phyloP scores from a whole-genome alignment of 2,329 filamentous ascomycete genomes.

The Venturia asperata region DNA sequence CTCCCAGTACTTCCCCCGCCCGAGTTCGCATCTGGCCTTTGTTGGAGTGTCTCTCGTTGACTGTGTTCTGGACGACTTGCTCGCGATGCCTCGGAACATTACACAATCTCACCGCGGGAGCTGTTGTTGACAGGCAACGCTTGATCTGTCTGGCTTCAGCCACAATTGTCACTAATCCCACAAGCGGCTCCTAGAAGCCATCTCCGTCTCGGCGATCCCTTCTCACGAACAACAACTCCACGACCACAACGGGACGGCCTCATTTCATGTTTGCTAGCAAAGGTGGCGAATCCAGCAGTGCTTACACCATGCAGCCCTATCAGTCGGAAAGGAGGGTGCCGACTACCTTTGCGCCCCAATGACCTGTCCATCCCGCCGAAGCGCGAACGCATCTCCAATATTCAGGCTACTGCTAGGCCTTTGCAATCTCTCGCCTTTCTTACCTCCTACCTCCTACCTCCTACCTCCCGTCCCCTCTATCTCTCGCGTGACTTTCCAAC shows the following conservation, averaged over 20 bases:
- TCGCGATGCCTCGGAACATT: neutral
- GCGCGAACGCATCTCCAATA: neutral
- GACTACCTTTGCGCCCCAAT: neutral
- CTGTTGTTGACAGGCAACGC: neutral
- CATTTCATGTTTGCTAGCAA: neutral
- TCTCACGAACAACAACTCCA: neutral
- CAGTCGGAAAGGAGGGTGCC: neutral
- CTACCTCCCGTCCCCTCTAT: no score
- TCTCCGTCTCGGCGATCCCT: neutral
- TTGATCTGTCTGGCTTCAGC: neutral
- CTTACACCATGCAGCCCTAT: neutral
- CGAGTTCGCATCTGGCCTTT: neutral
- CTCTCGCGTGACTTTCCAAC: neutral
- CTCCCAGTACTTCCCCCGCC: neutral
- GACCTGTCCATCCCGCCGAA: neutral
- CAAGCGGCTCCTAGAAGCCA: neutral
- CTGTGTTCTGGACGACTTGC: neutral
- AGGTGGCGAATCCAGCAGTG: neutral
- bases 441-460: no score
- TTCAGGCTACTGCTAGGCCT: neutral
- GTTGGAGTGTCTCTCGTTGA: no score
- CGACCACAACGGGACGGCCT: constrained; percentile 1
- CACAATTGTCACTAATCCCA: neutral
- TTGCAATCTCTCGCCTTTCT: neutral
- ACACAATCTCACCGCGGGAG: neutral